A percentile compares a stretch with the other conserved stretches of the same genome.
Evolutionary conservation across 2,329 filamentous ascomycete species (phyloP).

Genomic region (Botrytis medusae): DNA sequence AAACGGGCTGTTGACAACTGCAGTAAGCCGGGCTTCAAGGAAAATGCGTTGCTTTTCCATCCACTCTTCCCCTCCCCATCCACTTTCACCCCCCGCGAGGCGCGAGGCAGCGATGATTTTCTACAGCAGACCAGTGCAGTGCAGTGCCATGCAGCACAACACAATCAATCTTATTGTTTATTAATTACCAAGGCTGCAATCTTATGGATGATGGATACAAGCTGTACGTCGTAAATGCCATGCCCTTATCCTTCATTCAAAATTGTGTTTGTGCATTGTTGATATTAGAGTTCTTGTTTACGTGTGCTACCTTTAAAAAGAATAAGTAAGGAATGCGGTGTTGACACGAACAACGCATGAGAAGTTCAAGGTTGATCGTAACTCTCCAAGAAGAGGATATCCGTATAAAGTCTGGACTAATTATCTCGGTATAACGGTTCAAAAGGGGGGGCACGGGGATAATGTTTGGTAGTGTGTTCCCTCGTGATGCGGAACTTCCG

Average conservation of each 20-base stretch:
- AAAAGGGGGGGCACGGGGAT: constrained; percentile 15
- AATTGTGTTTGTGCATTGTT: neutral
- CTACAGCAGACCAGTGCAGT: neutral
- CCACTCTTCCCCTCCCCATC: neutral
- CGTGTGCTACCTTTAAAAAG: neutral
- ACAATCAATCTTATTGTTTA: constrained; percentile 3
- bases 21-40: constrained; percentile 1
- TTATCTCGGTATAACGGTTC: neutral
- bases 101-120: constrained; percentile 14
- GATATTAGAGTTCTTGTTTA: neutral
- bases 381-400: neutral
- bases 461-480: neutral
- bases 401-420: neutral
- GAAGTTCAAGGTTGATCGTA: neutral
- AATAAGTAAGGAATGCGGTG: neutral
- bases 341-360: constrained; percentile 8
- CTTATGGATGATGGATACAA: neutral
- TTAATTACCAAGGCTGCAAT: neutral
- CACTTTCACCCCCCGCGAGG: neutral
- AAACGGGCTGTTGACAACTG: neutral
- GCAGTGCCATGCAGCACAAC: too few species aligned
- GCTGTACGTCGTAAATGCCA: neutral
- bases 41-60: neutral
- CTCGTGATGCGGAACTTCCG: constrained; percentile 1
- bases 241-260: neutral